These are phyloP conservation scores for Shiraia sp. DNA, from an alignment of 2,329 filamentous ascomycete species.

Conservation along the genomic window DNA sequence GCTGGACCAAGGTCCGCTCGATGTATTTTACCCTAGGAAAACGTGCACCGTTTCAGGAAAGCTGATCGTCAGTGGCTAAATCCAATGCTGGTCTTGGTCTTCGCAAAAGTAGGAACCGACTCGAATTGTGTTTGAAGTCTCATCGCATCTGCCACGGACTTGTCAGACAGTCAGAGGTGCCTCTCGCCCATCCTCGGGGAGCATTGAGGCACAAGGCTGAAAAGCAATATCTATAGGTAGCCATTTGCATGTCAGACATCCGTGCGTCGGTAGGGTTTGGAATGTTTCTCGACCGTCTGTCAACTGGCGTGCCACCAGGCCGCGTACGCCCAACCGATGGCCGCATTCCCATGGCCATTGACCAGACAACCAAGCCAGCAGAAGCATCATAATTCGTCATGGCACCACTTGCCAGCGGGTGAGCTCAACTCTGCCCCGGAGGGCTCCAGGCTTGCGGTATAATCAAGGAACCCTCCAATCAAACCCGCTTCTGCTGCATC, in stretches of 20 bases:
- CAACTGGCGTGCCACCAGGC: conserved; percentile 12
- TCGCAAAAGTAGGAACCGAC: conserved; percentile 2
- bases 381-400: conserved; percentile 25
- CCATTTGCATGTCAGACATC: background rate
- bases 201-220: background rate
- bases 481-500: conserved; percentile 1
- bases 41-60: conserved; percentile 16
- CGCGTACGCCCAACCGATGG: conserved; percentile 13
- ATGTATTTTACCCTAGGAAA: conserved; percentile 3
- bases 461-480: conserved; percentile 26
- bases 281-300: conserved; percentile 12
- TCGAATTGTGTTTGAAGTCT: no score
- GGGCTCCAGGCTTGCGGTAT: conserved; percentile 18
- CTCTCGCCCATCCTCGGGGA: no score
- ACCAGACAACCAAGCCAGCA: conserved; percentile 18
- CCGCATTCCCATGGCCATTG: conserved; percentile 15
- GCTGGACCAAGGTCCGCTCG: conserved; percentile 5
- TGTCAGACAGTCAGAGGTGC: no score
- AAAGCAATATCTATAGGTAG: background rate
- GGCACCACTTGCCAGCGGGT: conserved; percentile 8
- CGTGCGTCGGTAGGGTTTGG: conserved; percentile 6
- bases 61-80: conserved; percentile 11
- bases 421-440: conserved; percentile 12
- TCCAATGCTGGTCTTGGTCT: background rate
- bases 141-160: no score